These are phyloP conservation scores for Coemansia sp. DNA, from an alignment of 192 early-diverging fungal species.

Conservation along the genomic window DNA sequence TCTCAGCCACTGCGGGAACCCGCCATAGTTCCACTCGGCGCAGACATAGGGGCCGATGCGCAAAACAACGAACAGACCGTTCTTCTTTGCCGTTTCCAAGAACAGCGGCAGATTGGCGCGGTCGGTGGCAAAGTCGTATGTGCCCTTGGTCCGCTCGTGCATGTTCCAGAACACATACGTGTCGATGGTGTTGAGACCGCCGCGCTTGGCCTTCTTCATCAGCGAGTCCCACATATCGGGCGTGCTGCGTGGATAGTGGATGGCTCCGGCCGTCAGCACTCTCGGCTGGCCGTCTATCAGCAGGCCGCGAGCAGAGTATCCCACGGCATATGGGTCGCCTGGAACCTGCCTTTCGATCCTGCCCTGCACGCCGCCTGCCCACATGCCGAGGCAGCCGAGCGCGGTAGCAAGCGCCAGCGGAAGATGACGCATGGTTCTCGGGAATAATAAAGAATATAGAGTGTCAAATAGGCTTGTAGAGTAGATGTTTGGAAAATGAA, in stretches of 20 bases:
- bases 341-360: conserved; percentile 17
- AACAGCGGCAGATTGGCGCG: conserved; percentile 57
- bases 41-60: conserved; percentile 63
- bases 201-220: conserved; percentile 51
- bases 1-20: conserved; percentile 60
- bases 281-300: conserved; percentile 38
- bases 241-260: conserved; percentile 62
- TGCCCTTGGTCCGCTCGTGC: conserved; percentile 55
- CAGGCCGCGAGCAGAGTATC: conserved; percentile 33
- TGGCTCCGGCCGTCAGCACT: conserved; percentile 51
- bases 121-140: conserved; percentile 58
- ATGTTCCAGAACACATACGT: conserved; percentile 70
- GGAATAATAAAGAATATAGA: too few species aligned
- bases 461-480: too few species aligned
- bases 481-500: too few species aligned
- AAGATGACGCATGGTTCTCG: neutral
- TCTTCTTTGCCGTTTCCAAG: conserved; percentile 42
- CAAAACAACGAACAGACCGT: conserved; percentile 57
- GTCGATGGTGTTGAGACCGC: conserved; percentile 61
- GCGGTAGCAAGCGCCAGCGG: neutral
- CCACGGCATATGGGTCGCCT: conserved; percentile 32
- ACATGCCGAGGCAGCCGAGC: too few species aligned
- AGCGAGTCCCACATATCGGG: conserved; percentile 58
- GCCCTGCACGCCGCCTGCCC: neutral
- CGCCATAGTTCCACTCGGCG: conserved; percentile 62